Conservation (phyloP, 495 filamentous ascomycete species). For the Xeromyces bisporus region DNA sequence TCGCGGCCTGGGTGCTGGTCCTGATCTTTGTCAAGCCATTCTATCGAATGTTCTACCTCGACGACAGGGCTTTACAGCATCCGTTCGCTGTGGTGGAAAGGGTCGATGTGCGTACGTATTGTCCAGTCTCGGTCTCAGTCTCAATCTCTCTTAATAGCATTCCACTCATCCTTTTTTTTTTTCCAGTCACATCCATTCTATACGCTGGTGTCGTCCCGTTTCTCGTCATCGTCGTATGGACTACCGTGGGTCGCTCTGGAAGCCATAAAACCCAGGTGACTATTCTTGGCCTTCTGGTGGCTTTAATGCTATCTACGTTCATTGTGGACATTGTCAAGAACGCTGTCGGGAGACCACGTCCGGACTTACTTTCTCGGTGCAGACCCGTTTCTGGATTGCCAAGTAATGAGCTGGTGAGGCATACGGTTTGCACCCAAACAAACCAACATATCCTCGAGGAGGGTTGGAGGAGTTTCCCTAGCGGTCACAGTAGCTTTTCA, state of each 20-base stretch:
- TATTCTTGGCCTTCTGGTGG: constrained; percentile 59
- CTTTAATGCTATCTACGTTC: constrained; percentile 60
- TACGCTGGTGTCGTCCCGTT: constrained; percentile 62
- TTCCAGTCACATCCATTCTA: constrained; percentile 51
- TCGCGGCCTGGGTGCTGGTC: constrained; percentile 51
- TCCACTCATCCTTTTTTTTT: background rate
- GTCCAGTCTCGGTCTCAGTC: no score
- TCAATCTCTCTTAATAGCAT: constrained; percentile 3
- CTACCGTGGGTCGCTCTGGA: constrained; percentile 38
- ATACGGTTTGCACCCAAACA: constrained; percentile 65
- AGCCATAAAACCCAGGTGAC: constrained; percentile 77
- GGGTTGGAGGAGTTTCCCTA: constrained; percentile 86
- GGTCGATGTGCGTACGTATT: constrained; percentile 53
- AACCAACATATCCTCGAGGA: constrained; percentile 68
- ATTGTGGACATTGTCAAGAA: constrained; percentile 91
- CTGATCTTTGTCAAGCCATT: constrained; percentile 66
- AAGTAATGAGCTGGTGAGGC: constrained; percentile 46
- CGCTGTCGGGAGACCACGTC: constrained; percentile 71
- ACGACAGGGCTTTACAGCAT: constrained; percentile 67
- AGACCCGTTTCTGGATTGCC: constrained; percentile 50
- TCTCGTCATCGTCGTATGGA: constrained; percentile 45
- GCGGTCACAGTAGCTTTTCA: constrained; percentile 72
- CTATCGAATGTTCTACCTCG: constrained; percentile 59
- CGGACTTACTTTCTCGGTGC: constrained; percentile 81
- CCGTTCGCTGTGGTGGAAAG: constrained; percentile 75